These are phyloP conservation scores for Penicillium salamii DNA, from an alignment of 495 filamentous ascomycete genomes.

Conservation along the genomic window DNA sequence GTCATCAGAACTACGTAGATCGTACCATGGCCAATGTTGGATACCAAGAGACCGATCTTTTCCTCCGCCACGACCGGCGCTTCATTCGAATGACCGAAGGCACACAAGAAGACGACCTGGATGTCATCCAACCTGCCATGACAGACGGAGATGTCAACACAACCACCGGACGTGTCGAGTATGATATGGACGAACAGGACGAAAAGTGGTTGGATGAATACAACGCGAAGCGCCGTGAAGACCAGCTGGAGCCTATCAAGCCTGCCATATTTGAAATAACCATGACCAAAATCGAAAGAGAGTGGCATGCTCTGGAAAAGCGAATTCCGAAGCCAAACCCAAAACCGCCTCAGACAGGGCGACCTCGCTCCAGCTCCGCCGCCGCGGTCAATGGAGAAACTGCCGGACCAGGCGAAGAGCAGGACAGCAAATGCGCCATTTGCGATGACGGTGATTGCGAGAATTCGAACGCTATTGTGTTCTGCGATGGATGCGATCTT, in stretches of 20 bases:
- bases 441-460: constrained; percentile 99
- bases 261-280: constrained; percentile 94
- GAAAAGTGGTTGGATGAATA: constrained; percentile 89
- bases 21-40: constrained; percentile 90
- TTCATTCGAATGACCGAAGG: constrained; percentile 76
- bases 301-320: constrained; percentile 96
- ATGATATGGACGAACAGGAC: constrained; percentile 99
- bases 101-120: constrained; percentile 79
- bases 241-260: constrained; percentile 76
- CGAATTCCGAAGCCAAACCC: constrained; percentile 93
- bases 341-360: constrained; percentile 88
- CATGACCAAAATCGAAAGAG: constrained; percentile 98
- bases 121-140: constrained; percentile 55
- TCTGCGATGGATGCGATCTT: constrained; percentile 96
- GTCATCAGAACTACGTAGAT: constrained; percentile 72
- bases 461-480: constrained; percentile 99
- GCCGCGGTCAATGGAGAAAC: constrained; percentile 90
- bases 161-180: constrained; percentile 80
- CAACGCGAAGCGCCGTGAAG: constrained; percentile 69
- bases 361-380: constrained; percentile 86
- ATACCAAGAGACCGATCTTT: constrained; percentile 91
- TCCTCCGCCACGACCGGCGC: constrained; percentile 69
- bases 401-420: constrained; percentile 78
- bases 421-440: constrained; percentile 95
- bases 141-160: constrained; percentile 60